Evolutionary conservation across 495 filamentous ascomycete species (phyloP), one percentile per base, ranked within the genome.

Genomic region (Podospora bellae-mahoneyi): DNA sequence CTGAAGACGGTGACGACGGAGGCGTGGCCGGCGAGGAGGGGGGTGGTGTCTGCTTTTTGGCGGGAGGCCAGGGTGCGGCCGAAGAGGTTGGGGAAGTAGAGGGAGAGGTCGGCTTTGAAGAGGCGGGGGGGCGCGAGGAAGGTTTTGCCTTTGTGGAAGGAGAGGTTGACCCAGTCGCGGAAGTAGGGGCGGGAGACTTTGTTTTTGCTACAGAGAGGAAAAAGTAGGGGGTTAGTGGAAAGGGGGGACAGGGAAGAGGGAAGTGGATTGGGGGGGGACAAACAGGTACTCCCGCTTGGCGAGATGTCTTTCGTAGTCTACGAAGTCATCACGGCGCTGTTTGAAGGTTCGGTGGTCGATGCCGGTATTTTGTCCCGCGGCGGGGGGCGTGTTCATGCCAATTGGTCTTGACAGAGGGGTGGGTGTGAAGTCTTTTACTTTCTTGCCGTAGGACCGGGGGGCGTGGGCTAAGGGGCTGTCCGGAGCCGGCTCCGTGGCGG

Each of bases 41-140:
- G 79, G 4, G 92, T 96, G 16, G 93, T 97, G 79, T 96, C 86
- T 28, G 64, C 71, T 71, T 30, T 62, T 18, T 55, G 54, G 74
- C 72, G 62, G 75, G 84, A 73, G 9, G 81, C 79, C 9, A 97
- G 83, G 4, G 95, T 97, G 54, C 82, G 82, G 4, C 95, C 95
- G 72, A 83, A 80, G 56, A 99, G 79, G 78, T 99, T 99, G 30
- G 95, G 96, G 84, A 99, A 97, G 81, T 89, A 97, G 34, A 97
- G 87, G 16, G 94, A 87, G 10, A 86, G 83, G 34, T 92, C 90
- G 65, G 81, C 80, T 62, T 86, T 87, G 83, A 97, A 97, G 39
- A 92, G 82, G 5, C 87, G 83, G 3, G 88, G 84, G 48, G 92
- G 92, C 7, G 94, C 88, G 19, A 91, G 74, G 80, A 97, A 98